Base-by-base conservation (phyloP, 768 basidiomycete species). In the Russula lepida region DNA sequence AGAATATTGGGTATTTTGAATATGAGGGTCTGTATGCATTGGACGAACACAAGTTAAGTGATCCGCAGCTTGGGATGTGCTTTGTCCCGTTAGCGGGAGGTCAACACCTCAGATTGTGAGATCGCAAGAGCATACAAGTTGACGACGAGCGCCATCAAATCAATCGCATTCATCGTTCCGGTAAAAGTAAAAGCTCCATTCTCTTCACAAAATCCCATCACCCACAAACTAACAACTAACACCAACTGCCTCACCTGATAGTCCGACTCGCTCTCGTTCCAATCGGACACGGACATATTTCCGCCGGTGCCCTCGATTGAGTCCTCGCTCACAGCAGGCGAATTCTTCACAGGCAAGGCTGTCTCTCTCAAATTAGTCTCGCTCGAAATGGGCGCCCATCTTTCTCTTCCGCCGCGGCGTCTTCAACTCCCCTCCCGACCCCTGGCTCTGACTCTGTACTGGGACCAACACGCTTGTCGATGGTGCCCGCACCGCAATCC, bases 1-100 rank as follows among this genome's bases (percentile, higher is more conserved):
- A 95, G 30, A 99, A 99, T 71, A 86, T 98, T 64, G 86, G 95
- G n/a, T 95, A 92, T 80, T 98, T 87, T 73, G 97, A 99, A 72
- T 94, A 88, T 73, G 95, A 97, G 68, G 82, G 81, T 49, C 78
- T 98, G 21, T 79, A 84, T 74, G 72, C 82, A 17, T 79, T 93
- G 5, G 77, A 85, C 21, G 97, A 98, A 71, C 83, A 95, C 79
- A 89, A 94, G 72, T 89, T 88, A 4, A 78, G 85, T 21, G 91
- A 95, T 54, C 95, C 95, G 30, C 95, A 98, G 73, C 90, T 94
- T 54, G 97, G 97, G 13, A 90, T 98, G 85, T 92, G 89, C 71
- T 94, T 98, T 86, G 81, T 97, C 46, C 97, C 97, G 13, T 84
- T n/a, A 95, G 37, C 89, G 94, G 51, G 86, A 90, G 0, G 82